These are phyloP conservation scores for Trichomonas gallinae DNA, from an alignment of 208 protist genomes.

Conservation along the genomic window DNA sequence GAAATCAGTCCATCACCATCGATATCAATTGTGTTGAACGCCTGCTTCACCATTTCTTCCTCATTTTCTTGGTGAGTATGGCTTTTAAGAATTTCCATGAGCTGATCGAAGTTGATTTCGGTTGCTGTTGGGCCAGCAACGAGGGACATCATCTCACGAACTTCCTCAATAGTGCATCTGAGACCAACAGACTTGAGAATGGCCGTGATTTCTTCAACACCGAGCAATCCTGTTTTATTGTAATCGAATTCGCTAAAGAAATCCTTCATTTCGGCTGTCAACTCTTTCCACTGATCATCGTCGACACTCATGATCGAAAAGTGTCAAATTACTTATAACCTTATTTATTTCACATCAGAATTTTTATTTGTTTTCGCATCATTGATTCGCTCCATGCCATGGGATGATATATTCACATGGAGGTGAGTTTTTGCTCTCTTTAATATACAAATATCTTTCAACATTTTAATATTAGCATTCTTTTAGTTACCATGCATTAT, in stretches of 20 bases:
- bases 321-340: too few species aligned
- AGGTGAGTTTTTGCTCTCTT: too few species aligned
- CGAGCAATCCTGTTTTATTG: not conserved
- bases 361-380: too few species aligned
- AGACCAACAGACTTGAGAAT: conserved; percentile 11
- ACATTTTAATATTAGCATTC: too few species aligned
- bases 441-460: too few species aligned
- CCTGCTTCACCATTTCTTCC: not conserved
- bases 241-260: not conserved
- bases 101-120: not conserved
- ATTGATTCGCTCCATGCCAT: too few species aligned
- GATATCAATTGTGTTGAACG: not conserved
- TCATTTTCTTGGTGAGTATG: conserved; percentile 16
- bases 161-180: conserved; percentile 9
- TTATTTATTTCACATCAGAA: too few species aligned
- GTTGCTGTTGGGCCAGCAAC: not conserved
- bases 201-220: conserved; percentile 7
- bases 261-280: not conserved
- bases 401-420: too few species aligned
- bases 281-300: not conserved
- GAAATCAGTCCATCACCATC: conserved; percentile 15
- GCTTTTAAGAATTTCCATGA: not conserved
- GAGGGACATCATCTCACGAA: not conserved
- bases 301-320: not conserved
- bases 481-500: too few species aligned